Evolutionary conservation across 306 rosid species (phyloP).

Genomic region (Acacia confusa): DNA sequence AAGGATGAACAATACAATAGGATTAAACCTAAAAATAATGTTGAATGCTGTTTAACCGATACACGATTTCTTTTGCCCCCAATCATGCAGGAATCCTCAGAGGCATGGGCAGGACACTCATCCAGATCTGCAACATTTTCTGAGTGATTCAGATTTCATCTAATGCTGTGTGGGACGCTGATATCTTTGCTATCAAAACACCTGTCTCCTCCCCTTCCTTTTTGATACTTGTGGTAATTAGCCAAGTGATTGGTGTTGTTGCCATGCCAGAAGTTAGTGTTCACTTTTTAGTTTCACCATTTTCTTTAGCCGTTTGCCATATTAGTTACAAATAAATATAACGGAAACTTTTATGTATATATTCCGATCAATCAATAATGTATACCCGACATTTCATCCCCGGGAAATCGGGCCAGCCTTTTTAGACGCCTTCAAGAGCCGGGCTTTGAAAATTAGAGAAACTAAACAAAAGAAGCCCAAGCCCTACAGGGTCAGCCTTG

Average conservation of each 20-base stretch:
- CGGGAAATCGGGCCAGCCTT: no score
- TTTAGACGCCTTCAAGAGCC: no score
- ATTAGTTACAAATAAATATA: neutral
- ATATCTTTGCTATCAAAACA: neutral
- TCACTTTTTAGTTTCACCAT: neutral
- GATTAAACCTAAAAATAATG: neutral
- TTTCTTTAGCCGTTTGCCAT: neutral
- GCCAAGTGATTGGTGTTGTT: neutral
- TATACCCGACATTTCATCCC: neutral
- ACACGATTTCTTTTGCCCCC: neutral
- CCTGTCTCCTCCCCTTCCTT: neutral
- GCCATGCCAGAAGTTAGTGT: neutral
- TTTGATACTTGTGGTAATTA: neutral
- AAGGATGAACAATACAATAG: no score
- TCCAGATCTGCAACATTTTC: conserved; percentile 77
- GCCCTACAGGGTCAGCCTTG: no score
- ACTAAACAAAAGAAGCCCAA: no score
- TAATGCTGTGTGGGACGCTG: conserved; percentile 28
- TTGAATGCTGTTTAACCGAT: neutral
- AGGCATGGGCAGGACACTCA: conserved; percentile 64
- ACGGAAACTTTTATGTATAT: neutral
- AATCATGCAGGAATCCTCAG: conserved; percentile 54
- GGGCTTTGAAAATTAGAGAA: no score
- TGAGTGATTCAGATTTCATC: conserved; percentile 74
- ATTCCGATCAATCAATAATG: neutral